Evolutionary conservation across 2,329 filamentous ascomycete species (phyloP).

Genomic region (Apiospora malaysiana): DNA sequence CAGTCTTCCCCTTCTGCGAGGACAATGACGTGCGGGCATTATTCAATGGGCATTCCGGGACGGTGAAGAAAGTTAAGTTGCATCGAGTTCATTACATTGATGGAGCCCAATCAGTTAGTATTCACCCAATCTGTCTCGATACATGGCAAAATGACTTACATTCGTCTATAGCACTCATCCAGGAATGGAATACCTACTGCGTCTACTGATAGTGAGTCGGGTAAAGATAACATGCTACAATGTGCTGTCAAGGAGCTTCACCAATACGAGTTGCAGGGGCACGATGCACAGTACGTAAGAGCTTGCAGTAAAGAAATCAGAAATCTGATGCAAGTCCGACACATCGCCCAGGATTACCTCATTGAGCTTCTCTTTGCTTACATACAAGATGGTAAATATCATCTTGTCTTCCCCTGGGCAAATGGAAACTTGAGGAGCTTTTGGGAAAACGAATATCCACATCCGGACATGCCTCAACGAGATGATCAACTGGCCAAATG

Average conservation of each 20-base stretch:
- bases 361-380: background rate
- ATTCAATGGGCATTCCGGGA: background rate
- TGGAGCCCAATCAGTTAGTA: background rate
- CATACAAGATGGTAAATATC: background rate
- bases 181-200: background rate
- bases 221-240: background rate
- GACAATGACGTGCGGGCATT: background rate
- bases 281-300: background rate
- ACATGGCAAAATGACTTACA: background rate
- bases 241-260: background rate
- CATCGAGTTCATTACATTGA: background rate
- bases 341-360: background rate
- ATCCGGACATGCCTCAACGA: background rate
- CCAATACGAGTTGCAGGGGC: background rate
- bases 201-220: background rate
- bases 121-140: background rate
- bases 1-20: background rate
- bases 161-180: no score
- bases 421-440: background rate
- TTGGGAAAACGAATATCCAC: background rate
- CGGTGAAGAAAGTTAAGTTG: background rate
- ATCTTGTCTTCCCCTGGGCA: conserved; percentile 6
- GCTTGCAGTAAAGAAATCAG: background rate
- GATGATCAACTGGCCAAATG: background rate
- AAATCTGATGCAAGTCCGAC: background rate